phyloP scores from a whole-genome alignment of 371 early-diverging fungal species.

The Vairimorpha necatrix region DNA sequence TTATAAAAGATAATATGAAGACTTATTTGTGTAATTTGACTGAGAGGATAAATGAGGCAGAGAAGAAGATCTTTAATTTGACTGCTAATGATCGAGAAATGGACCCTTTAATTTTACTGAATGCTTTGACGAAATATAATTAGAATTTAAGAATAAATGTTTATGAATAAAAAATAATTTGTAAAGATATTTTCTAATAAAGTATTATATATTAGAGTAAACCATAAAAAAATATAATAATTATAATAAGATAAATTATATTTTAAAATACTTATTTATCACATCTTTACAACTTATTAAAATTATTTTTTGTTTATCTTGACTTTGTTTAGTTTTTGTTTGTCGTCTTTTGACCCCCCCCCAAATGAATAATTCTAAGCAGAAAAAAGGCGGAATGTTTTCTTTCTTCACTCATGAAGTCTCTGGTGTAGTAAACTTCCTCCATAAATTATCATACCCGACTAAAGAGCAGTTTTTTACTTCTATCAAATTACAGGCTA shows the following conservation, averaged over 20 bases:
- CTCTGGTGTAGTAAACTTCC: not conserved
- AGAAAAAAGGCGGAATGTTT: not conserved
- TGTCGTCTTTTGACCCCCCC: no score
- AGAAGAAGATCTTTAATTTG: not conserved
- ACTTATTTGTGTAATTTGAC: not conserved
- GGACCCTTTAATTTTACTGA: not conserved
- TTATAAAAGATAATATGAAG: not conserved
- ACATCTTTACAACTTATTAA: no score
- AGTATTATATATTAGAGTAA: no score
- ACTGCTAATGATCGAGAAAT: not conserved
- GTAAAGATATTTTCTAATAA: no score
- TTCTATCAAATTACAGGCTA: constrained; percentile 49
- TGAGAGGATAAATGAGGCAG: not conserved
- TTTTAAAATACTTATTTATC: not conserved
- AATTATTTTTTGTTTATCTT: no score
- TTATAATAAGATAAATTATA: not conserved
- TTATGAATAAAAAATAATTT: no score
- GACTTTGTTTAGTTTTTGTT: no score
- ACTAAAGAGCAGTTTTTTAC: constrained; percentile 51
- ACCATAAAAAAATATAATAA: not conserved
- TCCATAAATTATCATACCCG: constrained; percentile 52
- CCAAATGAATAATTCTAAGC: not conserved
- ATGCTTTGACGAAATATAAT: not conserved
- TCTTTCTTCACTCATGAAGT: not conserved
- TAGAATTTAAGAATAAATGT: not conserved